Evolutionary conservation across 202 grass and related monocot species (phyloP), one percentile per base, ranked within the genome.

Genomic region (Miscanthus sacchariflorus): DNA sequence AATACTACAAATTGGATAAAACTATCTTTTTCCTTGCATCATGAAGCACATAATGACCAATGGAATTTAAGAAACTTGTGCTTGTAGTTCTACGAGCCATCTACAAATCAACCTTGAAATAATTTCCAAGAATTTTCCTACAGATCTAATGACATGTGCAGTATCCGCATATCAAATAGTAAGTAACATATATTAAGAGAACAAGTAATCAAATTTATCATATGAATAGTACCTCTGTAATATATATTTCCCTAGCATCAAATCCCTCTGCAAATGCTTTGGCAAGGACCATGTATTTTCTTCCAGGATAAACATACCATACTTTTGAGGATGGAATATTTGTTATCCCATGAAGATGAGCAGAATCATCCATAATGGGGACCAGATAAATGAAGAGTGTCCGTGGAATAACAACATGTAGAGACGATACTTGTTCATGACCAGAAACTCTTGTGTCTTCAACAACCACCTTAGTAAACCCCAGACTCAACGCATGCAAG

Each of bases 301-400:
- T 91, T 61, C 94, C 96, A 59, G 94, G 96, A 86, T 95, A 98
- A 78, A 96, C 87, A 70, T 96, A 98, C 96, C 96, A 98, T 75
- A 83, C 78, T 74, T 87, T 87, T 72, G 92, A 93, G 27, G 94
- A 92, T 85, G 92, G 86, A 85, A 92, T 95, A 81, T 78, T 70
- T 76, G 85, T 83, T 83, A 84, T 74, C 27, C 85, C 85, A 86
- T 93, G 73, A 90, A 93, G 48, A 84, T 89, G 81, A 81, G 44
- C 25, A 76, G 94, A 96, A 89, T 83, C 87, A 79, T 96, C 92
- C 79, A 80, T 75, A 50, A 96, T 21, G 18, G 96, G 96, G 66
- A 91, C 79, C 83, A 98, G 72, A 85, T 93, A 92, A 52, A 98
- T 84, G 76, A 89, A 90, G 35, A 98, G 91, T 82, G 90, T 87